Conservation (phyloP, 176 grass and related monocot genomes). For the bread wheat (Triticum aestivum) region IWGSC_CS_RefSeq_v2.1 NC_057797.1:577740630-577741129, state of each 20-base stretch:
- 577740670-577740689: no score
- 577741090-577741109: conserved; percentile 29
- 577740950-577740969: conserved; percentile 44
- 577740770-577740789: not conserved
- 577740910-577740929: not conserved
- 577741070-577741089: conserved; percentile 7
- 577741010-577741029: conserved; percentile 44
- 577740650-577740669: no score
- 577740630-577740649: no score
- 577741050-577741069: conserved; percentile 13
- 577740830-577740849: not conserved
- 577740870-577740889: not conserved
- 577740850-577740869: not conserved
- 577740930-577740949: not conserved
- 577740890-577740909: not conserved
- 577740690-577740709: no score
- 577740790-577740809: not conserved
- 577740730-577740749: not conserved
- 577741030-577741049: conserved; percentile 60
- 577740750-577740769: not conserved
- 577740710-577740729: not conserved
- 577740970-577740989: conserved; percentile 18
- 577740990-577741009: conserved; percentile 25
- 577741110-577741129: conserved; percentile 69
- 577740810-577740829: not conserved